Conservation (phyloP, 129 eudicot genomes). For the Mikania micrantha region DNA sequence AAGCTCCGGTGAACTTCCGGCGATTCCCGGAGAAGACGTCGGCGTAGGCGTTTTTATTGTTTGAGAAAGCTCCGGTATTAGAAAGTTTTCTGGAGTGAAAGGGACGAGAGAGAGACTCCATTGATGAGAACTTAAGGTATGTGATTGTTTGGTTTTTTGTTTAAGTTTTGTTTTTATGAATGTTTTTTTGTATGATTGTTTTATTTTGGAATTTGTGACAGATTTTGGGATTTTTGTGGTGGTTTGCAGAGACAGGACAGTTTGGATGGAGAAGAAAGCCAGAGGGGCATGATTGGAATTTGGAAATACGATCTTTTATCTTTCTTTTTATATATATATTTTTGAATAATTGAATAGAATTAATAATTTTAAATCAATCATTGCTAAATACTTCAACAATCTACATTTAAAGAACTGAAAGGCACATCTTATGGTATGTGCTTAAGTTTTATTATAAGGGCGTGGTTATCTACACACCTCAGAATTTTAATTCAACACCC, state of each 20-base stretch:
- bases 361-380: neutral
- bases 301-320: neutral
- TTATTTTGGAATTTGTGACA: conserved; percentile 16
- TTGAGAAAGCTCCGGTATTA: conserved; percentile 28
- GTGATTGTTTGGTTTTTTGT: too few species aligned
- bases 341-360: neutral
- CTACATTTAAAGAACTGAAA: too few species aligned
- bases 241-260: conserved; percentile 22
- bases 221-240: neutral
- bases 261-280: conserved; percentile 27
- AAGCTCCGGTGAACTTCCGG: conserved; percentile 20
- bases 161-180: conserved; percentile 1
- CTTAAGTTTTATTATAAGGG: too few species aligned
- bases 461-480: too few species aligned
- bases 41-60: conserved; percentile 46
- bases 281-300: conserved; percentile 30
- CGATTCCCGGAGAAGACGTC: conserved; percentile 43
- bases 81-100: conserved; percentile 52
- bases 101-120: conserved; percentile 57
- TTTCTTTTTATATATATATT: neutral
- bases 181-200: conserved; percentile 8
- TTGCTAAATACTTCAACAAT: too few species aligned
- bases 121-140: conserved; percentile 1
- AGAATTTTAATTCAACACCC: too few species aligned
- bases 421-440: too few species aligned